phyloP scores from a whole-genome alignment of 2,329 filamentous ascomycete genomes.

The Colletotrichum lini region DNA sequence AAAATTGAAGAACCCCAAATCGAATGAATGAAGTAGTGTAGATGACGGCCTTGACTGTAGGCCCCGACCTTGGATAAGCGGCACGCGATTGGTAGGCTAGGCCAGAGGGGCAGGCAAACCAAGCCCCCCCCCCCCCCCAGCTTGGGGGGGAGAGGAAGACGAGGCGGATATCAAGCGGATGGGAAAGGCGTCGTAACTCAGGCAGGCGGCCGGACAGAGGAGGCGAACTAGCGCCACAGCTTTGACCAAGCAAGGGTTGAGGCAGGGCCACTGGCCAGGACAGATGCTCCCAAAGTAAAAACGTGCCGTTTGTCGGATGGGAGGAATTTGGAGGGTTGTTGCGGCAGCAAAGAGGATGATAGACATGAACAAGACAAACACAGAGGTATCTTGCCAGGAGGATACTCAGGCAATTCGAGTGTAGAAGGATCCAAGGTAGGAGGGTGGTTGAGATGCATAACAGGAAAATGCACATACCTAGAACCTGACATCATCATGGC shows the following conservation, averaged over 20 bases:
- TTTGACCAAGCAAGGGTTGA: slow-evolving; percentile 26
- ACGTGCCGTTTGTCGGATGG: neutral
- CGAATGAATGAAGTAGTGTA: neutral
- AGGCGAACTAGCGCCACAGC: slow-evolving; percentile 32
- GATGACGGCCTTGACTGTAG: slow-evolving; percentile 9
- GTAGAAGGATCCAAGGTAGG: slow-evolving; percentile 3
- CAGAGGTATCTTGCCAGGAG: neutral
- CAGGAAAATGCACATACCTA: slow-evolving; percentile 37
- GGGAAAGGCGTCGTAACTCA: slow-evolving; percentile 26
- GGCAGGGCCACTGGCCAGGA: slow-evolving; percentile 11
- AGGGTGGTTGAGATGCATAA: slow-evolving; percentile 44
- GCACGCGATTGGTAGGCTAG: slow-evolving; percentile 1
- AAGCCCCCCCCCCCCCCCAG: neutral
- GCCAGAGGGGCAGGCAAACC: neutral
- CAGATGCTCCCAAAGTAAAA: neutral
- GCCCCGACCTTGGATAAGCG: slow-evolving; percentile 16
- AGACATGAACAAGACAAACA: neutral
- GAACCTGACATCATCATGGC: slow-evolving; percentile 73
- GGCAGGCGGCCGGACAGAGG: slow-evolving; percentile 11
- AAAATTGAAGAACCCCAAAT: neutral
- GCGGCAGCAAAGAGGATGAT: slow-evolving; percentile 5
- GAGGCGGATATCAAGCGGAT: slow-evolving; percentile 28
- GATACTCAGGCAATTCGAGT: slow-evolving; percentile 1
- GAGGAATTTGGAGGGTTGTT: neutral
- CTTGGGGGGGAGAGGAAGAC: slow-evolving; percentile 11